Conservation (phyloP, 2,329 filamentous ascomycete genomes). For the Rhynchosporium graminicola region DNA sequence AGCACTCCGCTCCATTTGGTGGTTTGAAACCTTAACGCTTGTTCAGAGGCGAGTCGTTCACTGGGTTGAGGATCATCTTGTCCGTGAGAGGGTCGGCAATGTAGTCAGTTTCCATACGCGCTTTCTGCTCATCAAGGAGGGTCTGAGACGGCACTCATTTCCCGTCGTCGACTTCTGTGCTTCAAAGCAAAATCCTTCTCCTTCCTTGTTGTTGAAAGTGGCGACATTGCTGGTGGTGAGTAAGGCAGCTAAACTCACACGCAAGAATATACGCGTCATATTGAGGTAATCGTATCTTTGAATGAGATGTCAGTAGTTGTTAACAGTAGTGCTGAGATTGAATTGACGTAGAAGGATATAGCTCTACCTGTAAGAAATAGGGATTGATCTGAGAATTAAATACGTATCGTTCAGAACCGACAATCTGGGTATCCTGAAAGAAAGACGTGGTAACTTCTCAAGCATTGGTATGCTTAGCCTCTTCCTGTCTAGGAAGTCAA, state of each 20-base stretch:
- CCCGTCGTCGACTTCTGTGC: not conserved
- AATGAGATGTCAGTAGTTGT: too few species aligned
- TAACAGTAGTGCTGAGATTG: not conserved
- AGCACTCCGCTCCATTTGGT: not conserved
- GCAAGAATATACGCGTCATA: not conserved
- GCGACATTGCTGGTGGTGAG: not conserved
- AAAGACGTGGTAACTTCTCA: too few species aligned
- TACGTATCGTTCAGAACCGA: too few species aligned
- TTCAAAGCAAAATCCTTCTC: not conserved
- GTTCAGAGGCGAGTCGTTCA: not conserved
- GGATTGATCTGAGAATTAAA: too few species aligned
- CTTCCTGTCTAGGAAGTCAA: too few species aligned
- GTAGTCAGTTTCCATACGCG: not conserved
- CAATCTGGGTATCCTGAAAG: too few species aligned
- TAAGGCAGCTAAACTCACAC: not conserved
- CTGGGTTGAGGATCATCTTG: not conserved
- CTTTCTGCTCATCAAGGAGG: constrained; percentile 4
- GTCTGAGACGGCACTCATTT: constrained; percentile 2
- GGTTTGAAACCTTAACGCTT: constrained; percentile 1
- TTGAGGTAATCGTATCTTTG: not conserved
- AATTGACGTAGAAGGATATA: not conserved
- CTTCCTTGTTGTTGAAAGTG: not conserved
- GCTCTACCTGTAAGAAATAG: too few species aligned
- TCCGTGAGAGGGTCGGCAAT: not conserved
- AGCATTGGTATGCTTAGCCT: too few species aligned